Conservation (phyloP, 2,329 filamentous ascomycete genomes). For the Drechslera avenae region DNA sequence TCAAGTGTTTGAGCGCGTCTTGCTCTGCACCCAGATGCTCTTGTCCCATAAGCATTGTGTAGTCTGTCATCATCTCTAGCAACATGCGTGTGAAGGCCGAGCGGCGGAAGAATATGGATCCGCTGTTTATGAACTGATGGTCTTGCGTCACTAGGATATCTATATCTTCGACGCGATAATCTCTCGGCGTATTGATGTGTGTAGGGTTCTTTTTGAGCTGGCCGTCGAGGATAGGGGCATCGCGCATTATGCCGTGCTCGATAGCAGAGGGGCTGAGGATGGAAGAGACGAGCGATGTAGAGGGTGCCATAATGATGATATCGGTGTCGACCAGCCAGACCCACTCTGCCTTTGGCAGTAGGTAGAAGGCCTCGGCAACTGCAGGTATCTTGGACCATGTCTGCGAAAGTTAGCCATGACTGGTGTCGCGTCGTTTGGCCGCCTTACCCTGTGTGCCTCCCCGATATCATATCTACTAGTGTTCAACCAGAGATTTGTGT, state of each 20-base stretch:
- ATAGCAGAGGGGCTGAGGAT: conserved; percentile 45
- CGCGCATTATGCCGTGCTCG: conserved; percentile 32
- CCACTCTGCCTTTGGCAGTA: conserved; percentile 48
- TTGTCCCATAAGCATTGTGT: conserved; percentile 43
- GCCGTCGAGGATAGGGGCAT: conserved; percentile 35
- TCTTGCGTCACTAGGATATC: conserved; percentile 50
- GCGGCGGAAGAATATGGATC: conserved; percentile 48
- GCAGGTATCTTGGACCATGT: conserved; percentile 52
- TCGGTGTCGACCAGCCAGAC: conserved; percentile 51
- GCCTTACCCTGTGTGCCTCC: conserved; percentile 41
- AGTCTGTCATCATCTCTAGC: conserved; percentile 50
- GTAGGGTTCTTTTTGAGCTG: conserved; percentile 35
- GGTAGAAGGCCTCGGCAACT: conserved; percentile 48
- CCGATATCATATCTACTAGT: conserved; percentile 49
- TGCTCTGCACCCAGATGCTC: conserved; percentile 46
- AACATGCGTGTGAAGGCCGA: conserved; percentile 45
- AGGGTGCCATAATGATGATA: conserved; percentile 49
- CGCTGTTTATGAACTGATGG: conserved; percentile 49
- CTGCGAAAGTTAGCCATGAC: conserved; percentile 11
- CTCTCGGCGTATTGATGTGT: conserved; percentile 33
- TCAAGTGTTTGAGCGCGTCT: conserved; percentile 43
- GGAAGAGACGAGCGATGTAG: conserved; percentile 37
- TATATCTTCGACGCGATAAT: conserved; percentile 41
- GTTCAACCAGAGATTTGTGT: conserved; percentile 49
- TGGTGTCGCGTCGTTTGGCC: not conserved